Base-by-base conservation (phyloP, 2,329 filamentous ascomycete genomes). In the Lojkania enalia region DNA sequence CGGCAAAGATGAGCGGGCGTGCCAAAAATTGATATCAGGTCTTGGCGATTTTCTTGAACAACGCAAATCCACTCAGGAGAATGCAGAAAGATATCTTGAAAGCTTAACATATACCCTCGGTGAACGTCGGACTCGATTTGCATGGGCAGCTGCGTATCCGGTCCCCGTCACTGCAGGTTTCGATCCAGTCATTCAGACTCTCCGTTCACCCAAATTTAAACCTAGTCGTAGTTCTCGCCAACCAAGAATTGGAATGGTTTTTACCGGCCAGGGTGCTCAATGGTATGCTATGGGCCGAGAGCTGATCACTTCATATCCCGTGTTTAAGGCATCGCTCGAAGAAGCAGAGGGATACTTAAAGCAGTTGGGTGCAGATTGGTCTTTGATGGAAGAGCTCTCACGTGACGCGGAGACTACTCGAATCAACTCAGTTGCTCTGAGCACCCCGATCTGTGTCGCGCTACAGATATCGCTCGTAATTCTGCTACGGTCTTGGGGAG, bases 251-350 rank as follows among this genome's bases (percentile, higher is more conserved):
- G 51, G 51, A 41, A 53, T 57, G 25, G 49, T 64, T 5, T 66
- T 64, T 33, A 65, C 61, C 1, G 63, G 63, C 2, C 63, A 67
- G 41, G 62, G 61, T 15, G 62, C 60, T 1, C 63, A 67, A 20
- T 66, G 57, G 48, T 20, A 25, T 1, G 35, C 30, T 7, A 66
- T 67, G 60, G 62, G 53, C 1, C 29, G 16, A 0, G 57, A 55
- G 11, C 50, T 64, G 0, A 36, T 59, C 6, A 11, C 25, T 0
- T 33, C 20, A 9, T 51, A 53, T 20, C 20, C 39, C 16, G 2
- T 35, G 4, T 53, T 61, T 35, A 33, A 44, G 13, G 25, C 38
- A 21, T 30, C 38, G 19, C 36, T 62, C 5, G 7, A 31, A 2
- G 38, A 44, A 21, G 37, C 43, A 3, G 41, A 30, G 3, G 35